A percentile compares a stretch with the other conserved stretches of the same genome.
phyloP scores from a whole-genome alignment of 2,329 filamentous ascomycete genomes.

The Fusarium subglutinans region DNA sequence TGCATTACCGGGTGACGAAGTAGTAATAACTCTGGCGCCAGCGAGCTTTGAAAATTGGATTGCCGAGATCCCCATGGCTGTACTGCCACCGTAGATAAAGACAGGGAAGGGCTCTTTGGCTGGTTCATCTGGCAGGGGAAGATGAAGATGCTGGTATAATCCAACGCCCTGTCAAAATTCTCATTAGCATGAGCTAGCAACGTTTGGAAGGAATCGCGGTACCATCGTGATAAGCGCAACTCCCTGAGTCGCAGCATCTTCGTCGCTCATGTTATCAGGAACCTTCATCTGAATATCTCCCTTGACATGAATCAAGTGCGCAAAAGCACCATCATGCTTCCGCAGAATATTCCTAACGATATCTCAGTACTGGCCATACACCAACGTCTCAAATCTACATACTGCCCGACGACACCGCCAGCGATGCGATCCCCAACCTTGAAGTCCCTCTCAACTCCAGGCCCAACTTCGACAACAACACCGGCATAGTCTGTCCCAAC shows the following conservation, averaged over 20 bases:
- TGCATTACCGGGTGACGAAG: constrained; percentile 48
- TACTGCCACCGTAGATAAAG: constrained; percentile 59
- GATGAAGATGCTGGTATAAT: constrained; percentile 55
- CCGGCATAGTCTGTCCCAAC: constrained; percentile 59
- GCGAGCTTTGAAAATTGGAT: constrained; percentile 53
- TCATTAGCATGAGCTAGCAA: rapidly evolving
- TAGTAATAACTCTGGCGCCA: constrained; percentile 49
- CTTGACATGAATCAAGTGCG: constrained; percentile 50
- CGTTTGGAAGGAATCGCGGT: rapidly evolving
- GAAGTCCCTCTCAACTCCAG: constrained; percentile 47
- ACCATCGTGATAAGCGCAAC: constrained; percentile 52
- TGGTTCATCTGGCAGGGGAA: constrained; percentile 56
- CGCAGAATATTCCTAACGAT: background rate
- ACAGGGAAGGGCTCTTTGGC: constrained; percentile 48
- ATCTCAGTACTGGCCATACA: background rate
- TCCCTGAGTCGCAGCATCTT: constrained; percentile 57
- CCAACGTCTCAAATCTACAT: background rate
- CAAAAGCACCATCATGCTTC: constrained; percentile 50
- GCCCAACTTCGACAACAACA: constrained; percentile 55
- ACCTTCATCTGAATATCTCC: constrained; percentile 54
- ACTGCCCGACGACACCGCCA: constrained; percentile 7
- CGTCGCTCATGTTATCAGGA: constrained; percentile 50
- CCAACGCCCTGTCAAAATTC: constrained; percentile 48
- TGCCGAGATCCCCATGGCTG: constrained; percentile 62
- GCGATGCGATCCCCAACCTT: constrained; percentile 58